Base-by-base conservation (phyloP, 306 rosid genomes). In the Cicer chorassanicum region DNA sequence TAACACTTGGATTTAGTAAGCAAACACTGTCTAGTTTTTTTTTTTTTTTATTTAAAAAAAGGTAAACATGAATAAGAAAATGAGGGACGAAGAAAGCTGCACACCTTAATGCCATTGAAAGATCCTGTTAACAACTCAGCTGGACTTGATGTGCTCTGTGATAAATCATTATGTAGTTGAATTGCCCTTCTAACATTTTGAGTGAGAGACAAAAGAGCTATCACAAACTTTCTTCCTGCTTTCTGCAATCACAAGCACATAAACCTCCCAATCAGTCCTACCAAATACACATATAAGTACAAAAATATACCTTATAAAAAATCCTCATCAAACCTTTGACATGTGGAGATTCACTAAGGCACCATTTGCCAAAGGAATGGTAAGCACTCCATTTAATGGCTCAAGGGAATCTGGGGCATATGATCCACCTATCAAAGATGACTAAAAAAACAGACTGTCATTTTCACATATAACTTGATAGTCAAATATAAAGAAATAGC, bases 371-470 rank as follows among this genome's bases (percentile, higher is more conserved):
- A 90, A 79, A 19, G 93, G 89, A 73, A 95, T 76, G 63, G 79
- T 83, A 68, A 95, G 82, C 82, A 87, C 87, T 82, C 99, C 98
- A 71, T 87, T 84, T 73, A 87, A 62, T 61, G 87, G 82, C 85
- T 87, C 87, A 56, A 51, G 38, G 65, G 83, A 40, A 85, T 90
- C 89, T 40, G 80, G 68, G 68, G 60, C 65, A 85, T 95, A 95
- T 64, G 95, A 87, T 78, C 99, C 99, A 67, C 88, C 93, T 74
- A 95, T 85, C 91, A 87, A 83, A 75, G 96, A 90, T 70, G 93
- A 93, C 99, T 94, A 76, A 55, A 75, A 48, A 59, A 70, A 66
- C 24, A 55, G 65, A 74, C 16, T 36, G 70, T 76, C 75, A 78
- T 45, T 60, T 55, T 61, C 62, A 72, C 48, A 80, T 46, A 53